phyloP scores from a whole-genome alignment of 2,329 filamentous ascomycete species.

The Aspergillus sojae region DNA sequence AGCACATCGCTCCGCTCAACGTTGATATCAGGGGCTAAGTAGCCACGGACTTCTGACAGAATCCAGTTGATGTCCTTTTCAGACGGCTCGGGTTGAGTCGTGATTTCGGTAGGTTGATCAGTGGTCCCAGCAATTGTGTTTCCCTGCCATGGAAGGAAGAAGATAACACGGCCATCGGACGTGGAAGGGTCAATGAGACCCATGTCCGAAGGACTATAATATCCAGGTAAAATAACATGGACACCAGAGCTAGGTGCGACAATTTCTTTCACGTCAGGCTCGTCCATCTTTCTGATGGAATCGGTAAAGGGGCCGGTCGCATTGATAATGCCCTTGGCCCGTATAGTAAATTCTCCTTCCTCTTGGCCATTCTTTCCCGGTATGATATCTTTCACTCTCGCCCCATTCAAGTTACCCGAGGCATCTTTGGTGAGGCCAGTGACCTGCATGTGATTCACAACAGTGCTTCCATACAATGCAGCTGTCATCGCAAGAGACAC shows the following conservation, averaged over 20 bases:
- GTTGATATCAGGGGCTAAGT: slow-evolving; percentile 81
- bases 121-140: slow-evolving; percentile 91
- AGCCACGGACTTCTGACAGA: slow-evolving; percentile 77
- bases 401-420: slow-evolving; percentile 72
- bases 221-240: slow-evolving; percentile 83
- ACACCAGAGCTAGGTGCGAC: slow-evolving; percentile 84
- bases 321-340: slow-evolving; percentile 81
- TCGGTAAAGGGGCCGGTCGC: slow-evolving; percentile 88
- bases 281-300: slow-evolving; percentile 82
- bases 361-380: slow-evolving; percentile 65
- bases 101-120: slow-evolving; percentile 74
- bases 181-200: slow-evolving; percentile 84
- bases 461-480: slow-evolving; percentile 80
- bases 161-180: slow-evolving; percentile 86
- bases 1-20: slow-evolving; percentile 85
- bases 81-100: slow-evolving; percentile 72
- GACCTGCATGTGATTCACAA: slow-evolving; percentile 83
- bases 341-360: slow-evolving; percentile 67
- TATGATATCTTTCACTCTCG: slow-evolving; percentile 71
- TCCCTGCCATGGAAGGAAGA: slow-evolving; percentile 91
- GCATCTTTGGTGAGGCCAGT: slow-evolving; percentile 74
- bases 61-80: slow-evolving; percentile 90
- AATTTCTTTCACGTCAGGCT: slow-evolving; percentile 71
- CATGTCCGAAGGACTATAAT: slow-evolving; percentile 84
- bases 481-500: slow-evolving; percentile 86